These are phyloP conservation scores for Trichocladium uniseriatum DNA, from an alignment of 495 filamentous ascomycete genomes.

Conservation along the genomic window DNA sequence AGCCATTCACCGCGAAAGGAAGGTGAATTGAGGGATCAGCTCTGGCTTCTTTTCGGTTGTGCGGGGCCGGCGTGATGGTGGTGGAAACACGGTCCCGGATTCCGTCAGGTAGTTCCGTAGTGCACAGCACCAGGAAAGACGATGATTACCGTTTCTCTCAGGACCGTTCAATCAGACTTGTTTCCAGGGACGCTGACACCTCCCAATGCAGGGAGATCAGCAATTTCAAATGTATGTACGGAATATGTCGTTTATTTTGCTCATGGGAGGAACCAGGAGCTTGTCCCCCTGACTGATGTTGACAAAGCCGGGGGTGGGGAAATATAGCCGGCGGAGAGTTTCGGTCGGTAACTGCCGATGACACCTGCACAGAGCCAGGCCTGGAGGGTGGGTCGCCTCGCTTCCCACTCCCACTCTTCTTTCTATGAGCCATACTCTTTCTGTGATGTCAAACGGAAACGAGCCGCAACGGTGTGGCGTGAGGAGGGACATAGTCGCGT, in stretches of 20 bases:
- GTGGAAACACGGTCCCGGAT: conserved; percentile 30
- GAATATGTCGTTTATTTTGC: no score
- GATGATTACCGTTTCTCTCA: conserved; percentile 27
- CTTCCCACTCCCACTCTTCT: neutral
- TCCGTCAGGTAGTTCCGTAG: conserved; percentile 21
- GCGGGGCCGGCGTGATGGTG: conserved; percentile 1
- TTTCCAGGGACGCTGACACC: no score
- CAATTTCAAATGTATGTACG: no score
- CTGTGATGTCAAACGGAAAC: no score
- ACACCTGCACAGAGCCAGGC: conserved; percentile 7
- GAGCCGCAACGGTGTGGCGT: no score
- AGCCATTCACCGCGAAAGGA: conserved; percentile 20
- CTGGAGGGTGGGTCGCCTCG: no score
- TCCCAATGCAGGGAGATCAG: no score
- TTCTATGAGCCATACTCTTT: neutral
- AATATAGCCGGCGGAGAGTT: conserved; percentile 17
- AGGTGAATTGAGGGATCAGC: conserved; percentile 18
- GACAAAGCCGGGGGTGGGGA: no score
- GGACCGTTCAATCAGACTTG: conserved; percentile 18
- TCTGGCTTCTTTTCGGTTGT: conserved; percentile 9
- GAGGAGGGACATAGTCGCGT: no score
- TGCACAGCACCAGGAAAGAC: conserved; percentile 14
- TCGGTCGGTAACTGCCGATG: conserved; percentile 25
- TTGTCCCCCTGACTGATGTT: no score
- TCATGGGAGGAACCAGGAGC: no score